Evolutionary conservation across 768 basidiomycete genomes (phyloP).

Genomic region (Cubamyces lactineus): DNA sequence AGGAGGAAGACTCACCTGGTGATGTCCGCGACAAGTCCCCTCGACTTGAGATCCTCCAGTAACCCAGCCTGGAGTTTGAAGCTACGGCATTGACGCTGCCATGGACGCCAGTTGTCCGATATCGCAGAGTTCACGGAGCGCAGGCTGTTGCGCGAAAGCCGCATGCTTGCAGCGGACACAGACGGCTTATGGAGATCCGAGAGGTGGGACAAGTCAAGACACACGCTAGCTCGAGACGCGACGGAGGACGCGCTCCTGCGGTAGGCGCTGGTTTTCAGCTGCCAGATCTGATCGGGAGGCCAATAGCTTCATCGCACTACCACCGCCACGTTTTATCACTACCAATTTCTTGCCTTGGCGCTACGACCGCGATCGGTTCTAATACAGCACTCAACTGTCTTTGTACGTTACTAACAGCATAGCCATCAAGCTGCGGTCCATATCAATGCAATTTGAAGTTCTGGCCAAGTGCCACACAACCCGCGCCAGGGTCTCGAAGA

Average conservation of each 20-base stretch:
- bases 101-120: not conserved
- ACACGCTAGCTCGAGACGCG: not conserved
- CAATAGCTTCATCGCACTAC: slow-evolving; percentile 24
- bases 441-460: slow-evolving; percentile 79
- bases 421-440: slow-evolving; percentile 7
- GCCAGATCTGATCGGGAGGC: slow-evolving; percentile 27
- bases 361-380: too few species aligned
- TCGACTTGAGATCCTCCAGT: slow-evolving; percentile 38
- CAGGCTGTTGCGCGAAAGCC: slow-evolving; percentile 17
- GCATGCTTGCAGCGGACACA: slow-evolving; percentile 11
- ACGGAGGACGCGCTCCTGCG: not conserved
- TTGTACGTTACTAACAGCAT: too few species aligned
- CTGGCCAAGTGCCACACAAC: slow-evolving; percentile 83
- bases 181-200: not conserved
- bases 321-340: slow-evolving; percentile 15
- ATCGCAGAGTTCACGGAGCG: not conserved
- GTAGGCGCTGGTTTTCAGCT: not conserved
- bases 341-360: not conserved
- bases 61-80: slow-evolving; percentile 30
- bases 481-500: slow-evolving; percentile 79
- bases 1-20: slow-evolving; percentile 33
- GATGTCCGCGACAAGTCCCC: slow-evolving; percentile 41
- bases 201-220: not conserved
- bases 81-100: slow-evolving; percentile 14
- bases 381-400: too few species aligned